Evolutionary conservation across 805 yeast species (phyloP), one percentile per base, ranked within the genome.

Genomic region (Kurtzmaniella fragi): DNA sequence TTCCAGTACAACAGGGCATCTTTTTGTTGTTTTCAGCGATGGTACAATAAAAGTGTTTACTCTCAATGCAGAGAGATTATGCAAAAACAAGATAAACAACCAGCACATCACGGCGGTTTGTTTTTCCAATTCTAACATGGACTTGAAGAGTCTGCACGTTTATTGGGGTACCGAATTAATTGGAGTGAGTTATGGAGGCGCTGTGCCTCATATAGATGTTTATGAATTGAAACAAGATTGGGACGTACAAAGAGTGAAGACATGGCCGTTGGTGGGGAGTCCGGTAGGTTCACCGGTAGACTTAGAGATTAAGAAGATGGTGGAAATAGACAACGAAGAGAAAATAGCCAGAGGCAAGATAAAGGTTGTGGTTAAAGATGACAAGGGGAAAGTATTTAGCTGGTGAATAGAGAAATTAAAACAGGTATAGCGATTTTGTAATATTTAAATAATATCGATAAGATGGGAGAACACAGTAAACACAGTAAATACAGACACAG

Each of bases 1-100:
- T 17, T 76, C 83, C 0, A 69, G 73, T 47, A 77, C 73, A 34
- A 59, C 77, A 1, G 90, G 88, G 0, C 61, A 65, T 33, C 67
- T 83, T 32, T 73, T 74, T 2, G 50, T 69, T 0, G 44, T 68
- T 10, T 59, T 50, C 43, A 31, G 47, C 23, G 42, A 37, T 38
- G 56, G 40, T 30, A 38, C 28, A 0, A 40, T 79, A 13, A 46
- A 47, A 2, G 31, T 82, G 0, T 74, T 56, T 49, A 78, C 78
- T 8, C 53, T 81, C 14, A 81, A 82, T 50, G 87, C 86, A 1
- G 68, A 69, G 6, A 33, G 54, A 3, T 62, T 76, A 20, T 20
- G 25, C 25, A 20, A 20, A 20, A 20, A 8, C 8, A 20, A 20
- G 8, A 20, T 20, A 20, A 20, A 20, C 25, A 5, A 8, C 7